A percentile compares a stretch with the other conserved stretches of the same genome.
Evolutionary conservation across 1,139 yeast species (phyloP).

Genomic region (Yamadazyma blattariae): DNA sequence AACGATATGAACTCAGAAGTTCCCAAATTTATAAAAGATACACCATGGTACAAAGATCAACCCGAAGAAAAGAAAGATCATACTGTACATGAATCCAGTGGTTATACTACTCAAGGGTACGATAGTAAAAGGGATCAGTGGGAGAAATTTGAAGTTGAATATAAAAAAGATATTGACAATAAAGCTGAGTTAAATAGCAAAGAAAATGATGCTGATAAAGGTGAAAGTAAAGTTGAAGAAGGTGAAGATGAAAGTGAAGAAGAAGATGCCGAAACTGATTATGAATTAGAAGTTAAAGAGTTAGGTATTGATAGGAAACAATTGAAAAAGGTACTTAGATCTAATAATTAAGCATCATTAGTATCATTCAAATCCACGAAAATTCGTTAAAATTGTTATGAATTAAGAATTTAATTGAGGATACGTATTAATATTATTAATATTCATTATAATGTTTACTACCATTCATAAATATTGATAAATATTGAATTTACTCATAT

Average conservation of each 20-base stretch:
- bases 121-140: slow-evolving; percentile 76
- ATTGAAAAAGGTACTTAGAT: slow-evolving; percentile 13
- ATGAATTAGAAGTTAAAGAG: slow-evolving; percentile 47
- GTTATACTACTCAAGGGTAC: slow-evolving; percentile 29
- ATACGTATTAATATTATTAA: too few species aligned
- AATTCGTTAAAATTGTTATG: too few species aligned
- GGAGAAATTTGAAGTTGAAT: slow-evolving; percentile 67
- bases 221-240: slow-evolving; percentile 18
- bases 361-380: too few species aligned
- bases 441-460: too few species aligned
- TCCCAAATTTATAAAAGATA: slow-evolving; percentile 19
- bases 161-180: slow-evolving; percentile 21
- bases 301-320: slow-evolving; percentile 35
- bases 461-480: too few species aligned
- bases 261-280: slow-evolving; percentile 48
- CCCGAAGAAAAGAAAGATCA: slow-evolving; percentile 24
- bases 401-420: too few species aligned
- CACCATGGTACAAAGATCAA: slow-evolving; percentile 15
- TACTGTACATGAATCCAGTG: slow-evolving; percentile 5
- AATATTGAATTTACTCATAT: too few species aligned
- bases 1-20: too few species aligned
- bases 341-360: slow-evolving; percentile 17
- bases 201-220: too few species aligned
- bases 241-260: slow-evolving; percentile 9
- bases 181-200: slow-evolving; percentile 34